Evolutionary conservation across 139 green algal genomes (phyloP).

Genomic region (Chlorella sp.): DNA sequence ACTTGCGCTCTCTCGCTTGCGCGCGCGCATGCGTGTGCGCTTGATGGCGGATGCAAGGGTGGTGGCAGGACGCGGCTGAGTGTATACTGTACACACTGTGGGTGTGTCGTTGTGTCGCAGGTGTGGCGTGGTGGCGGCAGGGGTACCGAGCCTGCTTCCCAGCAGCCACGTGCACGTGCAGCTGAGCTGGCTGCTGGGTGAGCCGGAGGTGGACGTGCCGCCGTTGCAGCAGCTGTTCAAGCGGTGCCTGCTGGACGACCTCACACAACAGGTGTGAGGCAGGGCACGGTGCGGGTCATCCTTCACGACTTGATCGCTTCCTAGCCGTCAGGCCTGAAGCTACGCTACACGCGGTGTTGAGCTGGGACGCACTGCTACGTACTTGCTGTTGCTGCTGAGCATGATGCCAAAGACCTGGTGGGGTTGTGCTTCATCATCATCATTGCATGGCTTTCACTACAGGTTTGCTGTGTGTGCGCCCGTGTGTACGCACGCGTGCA

Average conservation of each 20-base stretch:
- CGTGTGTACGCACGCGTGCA: not conserved
- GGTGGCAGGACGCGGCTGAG: not conserved
- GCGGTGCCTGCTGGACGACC: conserved; percentile 2
- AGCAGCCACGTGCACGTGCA: conserved; percentile 2
- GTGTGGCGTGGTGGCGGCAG: not conserved
- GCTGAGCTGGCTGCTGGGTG: conserved; percentile 17
- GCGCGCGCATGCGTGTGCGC: too few species aligned
- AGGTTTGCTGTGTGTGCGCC: not conserved
- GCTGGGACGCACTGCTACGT: not conserved
- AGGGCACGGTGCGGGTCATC: not conserved
- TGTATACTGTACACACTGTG: not conserved
- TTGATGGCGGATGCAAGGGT: not conserved
- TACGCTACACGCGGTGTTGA: not conserved
- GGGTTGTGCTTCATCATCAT: not conserved
- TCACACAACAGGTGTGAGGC: not conserved
- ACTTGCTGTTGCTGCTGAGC: not conserved
- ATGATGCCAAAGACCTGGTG: not conserved
- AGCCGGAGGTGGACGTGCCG: not conserved
- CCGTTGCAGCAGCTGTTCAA: conserved; percentile 9
- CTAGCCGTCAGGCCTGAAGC: not conserved
- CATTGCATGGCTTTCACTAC: not conserved
- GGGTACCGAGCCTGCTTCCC: not conserved
- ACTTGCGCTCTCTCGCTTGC: too few species aligned
- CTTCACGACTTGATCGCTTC: not conserved
- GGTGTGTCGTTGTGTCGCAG: not conserved